Conservation (phyloP, 768 basidiomycete genomes). For the Chalciporus pseudorubinellus region DNA sequence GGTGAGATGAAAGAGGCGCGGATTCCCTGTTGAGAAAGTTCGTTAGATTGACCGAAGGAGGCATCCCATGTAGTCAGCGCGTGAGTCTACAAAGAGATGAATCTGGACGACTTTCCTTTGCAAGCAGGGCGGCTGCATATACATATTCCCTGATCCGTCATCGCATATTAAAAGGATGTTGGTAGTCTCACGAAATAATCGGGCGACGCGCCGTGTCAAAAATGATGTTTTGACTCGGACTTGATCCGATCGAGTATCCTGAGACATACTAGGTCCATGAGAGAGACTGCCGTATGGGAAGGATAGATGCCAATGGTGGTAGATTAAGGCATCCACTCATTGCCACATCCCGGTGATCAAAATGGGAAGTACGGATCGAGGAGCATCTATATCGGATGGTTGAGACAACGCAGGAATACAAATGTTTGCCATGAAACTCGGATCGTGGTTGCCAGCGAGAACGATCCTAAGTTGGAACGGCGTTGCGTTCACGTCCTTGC, state of each 20-base stretch:
- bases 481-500: no score
- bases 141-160: not conserved
- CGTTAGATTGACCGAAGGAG: not conserved
- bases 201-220: slow-evolving; percentile 1
- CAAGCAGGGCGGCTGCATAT: no score
- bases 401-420: no score
- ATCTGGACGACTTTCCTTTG: not conserved
- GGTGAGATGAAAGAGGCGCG: slow-evolving; percentile 7
- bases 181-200: not conserved
- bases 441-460: no score
- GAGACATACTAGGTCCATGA: not conserved
- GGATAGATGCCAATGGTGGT: not conserved
- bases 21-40: slow-evolving; percentile 3
- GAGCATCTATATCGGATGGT: no score
- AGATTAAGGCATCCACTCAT: not conserved
- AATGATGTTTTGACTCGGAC: slow-evolving; percentile 1
- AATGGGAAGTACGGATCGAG: not conserved
- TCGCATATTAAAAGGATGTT: not conserved
- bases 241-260: slow-evolving; percentile 14
- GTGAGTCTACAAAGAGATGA: no score
- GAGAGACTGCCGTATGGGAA: not conserved
- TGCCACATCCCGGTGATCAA: not conserved
- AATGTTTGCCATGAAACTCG: no score
- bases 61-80: no score
- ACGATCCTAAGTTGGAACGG: no score